Percentiles rank a stretch among this genome's conserved stretches.
phyloP scores from a whole-genome alignment of 805 yeast genomes.

The Sporopachydermia lactativora region DNA sequence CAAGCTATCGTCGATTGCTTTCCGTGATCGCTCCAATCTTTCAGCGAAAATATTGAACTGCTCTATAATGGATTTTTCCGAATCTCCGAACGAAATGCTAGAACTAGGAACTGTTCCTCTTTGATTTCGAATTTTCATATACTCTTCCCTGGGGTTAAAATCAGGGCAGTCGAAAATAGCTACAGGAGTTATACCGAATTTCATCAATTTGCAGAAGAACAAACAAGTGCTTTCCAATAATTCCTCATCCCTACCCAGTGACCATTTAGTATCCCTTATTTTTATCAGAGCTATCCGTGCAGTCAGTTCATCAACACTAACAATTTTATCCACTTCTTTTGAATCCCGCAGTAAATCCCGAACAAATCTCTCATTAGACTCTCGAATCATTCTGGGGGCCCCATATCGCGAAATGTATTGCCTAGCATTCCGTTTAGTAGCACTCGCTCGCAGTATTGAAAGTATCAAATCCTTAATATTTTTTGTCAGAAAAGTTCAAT shows the following conservation, averaged over 20 bases:
- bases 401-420: slow-evolving; percentile 60
- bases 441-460: slow-evolving; percentile 76
- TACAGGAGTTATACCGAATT: slow-evolving; percentile 64
- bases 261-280: slow-evolving; percentile 11
- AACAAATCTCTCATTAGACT: slow-evolving; percentile 10
- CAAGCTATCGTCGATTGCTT: slow-evolving; percentile 3
- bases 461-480: slow-evolving; percentile 45
- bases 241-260: slow-evolving; percentile 12
- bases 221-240: slow-evolving; percentile 35
- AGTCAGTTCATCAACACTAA: slow-evolving; percentile 20
- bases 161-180: slow-evolving; percentile 38
- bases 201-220: slow-evolving; percentile 38
- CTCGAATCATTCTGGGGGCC: slow-evolving; percentile 12
- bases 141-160: slow-evolving; percentile 11
- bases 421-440: slow-evolving; percentile 85
- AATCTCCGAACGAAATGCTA: slow-evolving; percentile 10
- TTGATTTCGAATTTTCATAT: slow-evolving; percentile 7
- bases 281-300: slow-evolving; percentile 17
- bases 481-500: too few species aligned
- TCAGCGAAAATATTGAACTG: slow-evolving; percentile 5
- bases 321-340: slow-evolving; percentile 20
- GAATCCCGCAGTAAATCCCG: slow-evolving; percentile 20
- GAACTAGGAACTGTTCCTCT: slow-evolving; percentile 11
- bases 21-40: slow-evolving; percentile 6
- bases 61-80: slow-evolving; percentile 6